Base-by-base conservation (phyloP, 2,329 filamentous ascomycete species). In the Blastomyces emzantsi region DNA sequence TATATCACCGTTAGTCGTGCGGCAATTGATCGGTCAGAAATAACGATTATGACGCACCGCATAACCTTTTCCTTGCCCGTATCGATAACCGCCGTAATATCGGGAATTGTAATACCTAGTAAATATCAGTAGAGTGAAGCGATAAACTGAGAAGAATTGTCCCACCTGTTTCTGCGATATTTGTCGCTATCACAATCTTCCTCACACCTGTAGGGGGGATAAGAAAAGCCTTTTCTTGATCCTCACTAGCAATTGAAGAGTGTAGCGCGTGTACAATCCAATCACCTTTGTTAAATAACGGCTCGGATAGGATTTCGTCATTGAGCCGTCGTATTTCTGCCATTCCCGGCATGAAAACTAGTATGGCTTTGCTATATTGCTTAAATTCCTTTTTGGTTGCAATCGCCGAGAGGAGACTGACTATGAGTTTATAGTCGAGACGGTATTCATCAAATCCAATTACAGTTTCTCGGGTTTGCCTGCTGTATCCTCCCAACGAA, bases 21-120 rank as follows among this genome's bases (percentile, higher is more conserved):
- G 25, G 33, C 28, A 39, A 61, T 56, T 55, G n/a, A 41, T 61
- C 17, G 7, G 52, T 39, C 41, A 28, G 7, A 41, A 43, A 49
- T 55, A 39, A 54, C 30, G 43, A 64, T 66, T 49, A 25, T n/a
- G 62, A 63, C 63, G 36, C 66, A 77, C 71, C 76, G 83, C 93
- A 97, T 97, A 75, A 96, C 93, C 68, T 95, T 92, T 76, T 97
- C 93, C 75, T 96, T 97, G 63, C 94, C 94, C 0, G 92, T 92
- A 74, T 99, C 94, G 64, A 99, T 89, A 56, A 99, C 94, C 70
- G 92, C 96, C 0, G 94, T 97, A 39, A 99, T 90, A 73, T 99
- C 94, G 0, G 94, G 94, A 68, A 99, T 99, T 0, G 94, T 99
- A 72, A 99, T 96, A 79, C 73, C 73, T 73, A 43, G 33, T 22